Conservation (phyloP, 2,329 filamentous ascomycete genomes). For the Gaeumannomyces tritici region DNA sequence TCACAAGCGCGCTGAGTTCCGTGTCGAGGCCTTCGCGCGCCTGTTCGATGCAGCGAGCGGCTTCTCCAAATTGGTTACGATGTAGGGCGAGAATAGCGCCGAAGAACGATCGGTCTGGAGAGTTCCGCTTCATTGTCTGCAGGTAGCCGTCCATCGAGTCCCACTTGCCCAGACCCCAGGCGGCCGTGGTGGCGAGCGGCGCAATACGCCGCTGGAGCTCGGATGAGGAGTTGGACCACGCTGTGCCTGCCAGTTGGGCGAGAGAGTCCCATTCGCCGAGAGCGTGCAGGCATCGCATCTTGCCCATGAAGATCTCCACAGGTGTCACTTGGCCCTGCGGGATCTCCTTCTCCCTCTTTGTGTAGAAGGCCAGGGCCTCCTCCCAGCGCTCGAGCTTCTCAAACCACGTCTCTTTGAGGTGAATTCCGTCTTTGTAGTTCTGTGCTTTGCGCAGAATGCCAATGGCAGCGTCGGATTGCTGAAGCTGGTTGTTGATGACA, state of each 20-base stretch:
- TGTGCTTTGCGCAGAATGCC: slow-evolving; percentile 95
- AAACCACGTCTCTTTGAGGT: slow-evolving; percentile 96
- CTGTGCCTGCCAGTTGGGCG: slow-evolving; percentile 79
- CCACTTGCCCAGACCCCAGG: slow-evolving; percentile 95
- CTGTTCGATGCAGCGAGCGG: slow-evolving; percentile 79
- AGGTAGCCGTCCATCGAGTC: slow-evolving; percentile 97
- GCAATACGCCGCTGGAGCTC: slow-evolving; percentile 89
- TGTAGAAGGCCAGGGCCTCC: slow-evolving; percentile 86
- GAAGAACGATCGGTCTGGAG: slow-evolving; percentile 94
- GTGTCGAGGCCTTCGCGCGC: slow-evolving; percentile 91
- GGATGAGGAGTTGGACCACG: slow-evolving; percentile 81
- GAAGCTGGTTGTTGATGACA: slow-evolving; percentile 97
- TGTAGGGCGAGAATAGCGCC: slow-evolving; percentile 92
- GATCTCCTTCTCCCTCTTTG: slow-evolving; percentile 69
- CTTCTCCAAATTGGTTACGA: slow-evolving; percentile 89
- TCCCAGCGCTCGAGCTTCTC: slow-evolving; percentile 98
- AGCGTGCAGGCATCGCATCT: slow-evolving; percentile 97
- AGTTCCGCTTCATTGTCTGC: slow-evolving; percentile 85
- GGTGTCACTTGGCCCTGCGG: slow-evolving; percentile 47
- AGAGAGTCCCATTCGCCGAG: slow-evolving; percentile 95
- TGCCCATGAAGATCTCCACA: slow-evolving; percentile 96
- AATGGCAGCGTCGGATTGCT: slow-evolving; percentile 96
- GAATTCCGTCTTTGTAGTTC: slow-evolving; percentile 84
- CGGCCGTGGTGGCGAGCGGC: slow-evolving; percentile 85
- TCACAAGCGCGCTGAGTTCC: slow-evolving; percentile 90